phyloP scores from a whole-genome alignment of 1,139 yeast species.

The Blastobotrys aristatus region DNA sequence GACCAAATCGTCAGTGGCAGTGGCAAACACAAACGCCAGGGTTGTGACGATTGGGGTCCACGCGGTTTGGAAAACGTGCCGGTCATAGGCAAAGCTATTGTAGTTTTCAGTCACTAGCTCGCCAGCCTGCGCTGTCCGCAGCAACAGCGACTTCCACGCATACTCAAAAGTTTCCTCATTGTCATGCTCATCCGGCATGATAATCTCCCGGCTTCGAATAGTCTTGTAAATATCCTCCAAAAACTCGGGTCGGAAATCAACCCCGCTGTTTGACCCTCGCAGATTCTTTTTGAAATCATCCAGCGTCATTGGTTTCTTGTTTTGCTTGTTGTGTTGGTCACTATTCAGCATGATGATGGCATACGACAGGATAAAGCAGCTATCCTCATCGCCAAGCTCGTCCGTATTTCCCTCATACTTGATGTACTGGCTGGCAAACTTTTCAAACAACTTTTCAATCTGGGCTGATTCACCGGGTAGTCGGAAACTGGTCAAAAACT shows the following conservation, averaged over 20 bases:
- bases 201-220: slow-evolving; percentile 80
- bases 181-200: slow-evolving; percentile 97
- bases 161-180: slow-evolving; percentile 85
- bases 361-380: slow-evolving; percentile 88
- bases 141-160: slow-evolving; percentile 81
- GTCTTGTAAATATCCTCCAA: slow-evolving; percentile 74
- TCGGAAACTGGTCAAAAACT: slow-evolving; percentile 75
- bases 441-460: slow-evolving; percentile 85
- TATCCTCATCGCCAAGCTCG: slow-evolving; percentile 61
- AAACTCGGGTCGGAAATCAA: slow-evolving; percentile 70
- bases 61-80: slow-evolving; percentile 56
- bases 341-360: slow-evolving; percentile 91
- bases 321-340: slow-evolving; percentile 81
- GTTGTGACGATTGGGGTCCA: slow-evolving; percentile 64
- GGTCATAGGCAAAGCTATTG: slow-evolving; percentile 48
- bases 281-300: slow-evolving; percentile 77
- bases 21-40: slow-evolving; percentile 69
- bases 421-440: slow-evolving; percentile 77
- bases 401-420: slow-evolving; percentile 32
- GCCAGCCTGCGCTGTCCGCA: slow-evolving; percentile 36
- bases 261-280: slow-evolving; percentile 65
- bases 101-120: slow-evolving; percentile 15
- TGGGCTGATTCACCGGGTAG: slow-evolving; percentile 97
- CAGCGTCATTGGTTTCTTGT: slow-evolving; percentile 72
- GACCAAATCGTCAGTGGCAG: slow-evolving; percentile 87